Conservation (phyloP, 2,329 filamentous ascomycete species). For the Pseudogymnoascus sp. region DNA sequence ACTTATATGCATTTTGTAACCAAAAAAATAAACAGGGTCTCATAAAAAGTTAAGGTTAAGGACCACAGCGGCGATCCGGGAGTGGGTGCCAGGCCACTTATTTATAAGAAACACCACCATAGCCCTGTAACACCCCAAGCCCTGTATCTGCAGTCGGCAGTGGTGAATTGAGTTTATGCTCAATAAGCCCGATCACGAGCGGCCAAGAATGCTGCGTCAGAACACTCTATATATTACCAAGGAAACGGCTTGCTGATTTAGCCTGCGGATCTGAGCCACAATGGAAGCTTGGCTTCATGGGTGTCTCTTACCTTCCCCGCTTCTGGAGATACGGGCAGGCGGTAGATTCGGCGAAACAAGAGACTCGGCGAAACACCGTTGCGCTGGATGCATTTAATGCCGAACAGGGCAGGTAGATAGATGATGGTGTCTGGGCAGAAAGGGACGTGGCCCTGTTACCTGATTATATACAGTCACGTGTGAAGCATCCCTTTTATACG, state of each 20-base stretch:
- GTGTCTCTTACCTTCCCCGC: neutral
- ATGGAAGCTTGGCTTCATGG: neutral
- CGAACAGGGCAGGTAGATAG: neutral
- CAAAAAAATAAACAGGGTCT: neutral
- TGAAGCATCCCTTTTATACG: neutral
- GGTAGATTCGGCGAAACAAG: neutral
- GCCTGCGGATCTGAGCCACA: slow-evolving; percentile 2
- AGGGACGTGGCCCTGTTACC: neutral
- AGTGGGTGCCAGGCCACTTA: neutral
- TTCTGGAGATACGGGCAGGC: neutral
- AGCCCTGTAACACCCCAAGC: neutral
- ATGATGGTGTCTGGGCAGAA: neutral
- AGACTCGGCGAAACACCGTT: neutral
- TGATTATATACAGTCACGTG: neutral
- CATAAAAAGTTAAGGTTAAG: neutral
- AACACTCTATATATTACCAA: slow-evolving; percentile 1
- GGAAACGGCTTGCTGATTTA: neutral
- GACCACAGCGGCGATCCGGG: neutral
- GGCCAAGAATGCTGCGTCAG: neutral
- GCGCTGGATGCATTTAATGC: neutral
- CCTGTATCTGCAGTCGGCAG: neutral
- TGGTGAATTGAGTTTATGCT: slow-evolving; percentile 8
- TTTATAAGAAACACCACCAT: neutral
- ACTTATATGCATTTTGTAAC: neutral
- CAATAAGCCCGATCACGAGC: neutral